phyloP scores from a whole-genome alignment of 768 basidiomycete genomes.

The Amanita pseudoporphyria region DNA sequence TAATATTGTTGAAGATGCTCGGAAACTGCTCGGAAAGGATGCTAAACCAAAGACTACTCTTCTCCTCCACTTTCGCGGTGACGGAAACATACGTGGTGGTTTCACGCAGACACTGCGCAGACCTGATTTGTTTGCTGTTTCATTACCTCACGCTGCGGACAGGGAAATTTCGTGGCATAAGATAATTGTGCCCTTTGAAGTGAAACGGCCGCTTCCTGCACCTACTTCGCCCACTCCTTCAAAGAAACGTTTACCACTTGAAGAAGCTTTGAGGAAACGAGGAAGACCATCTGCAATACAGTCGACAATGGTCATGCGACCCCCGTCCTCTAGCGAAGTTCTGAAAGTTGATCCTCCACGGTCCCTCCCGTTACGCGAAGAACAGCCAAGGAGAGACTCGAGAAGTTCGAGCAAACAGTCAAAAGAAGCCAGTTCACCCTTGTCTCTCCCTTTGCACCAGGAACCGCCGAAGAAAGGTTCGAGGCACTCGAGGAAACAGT shows the following conservation, averaged over 20 bases:
- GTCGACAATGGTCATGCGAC: no score
- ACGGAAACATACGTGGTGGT: background rate
- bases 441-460: no score
- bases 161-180: background rate
- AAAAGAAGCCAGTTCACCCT: no score
- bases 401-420: no score
- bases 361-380: no score
- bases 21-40: background rate
- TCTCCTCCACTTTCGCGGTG: background rate
- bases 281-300: background rate
- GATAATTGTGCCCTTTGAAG: background rate
- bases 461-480: no score
- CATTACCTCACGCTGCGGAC: background rate
- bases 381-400: no score
- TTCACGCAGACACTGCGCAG: background rate
- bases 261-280: background rate
- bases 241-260: background rate
- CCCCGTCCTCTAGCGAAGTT: no score
- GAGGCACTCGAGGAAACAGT: no score
- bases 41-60: background rate
- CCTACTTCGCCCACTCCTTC: background rate
- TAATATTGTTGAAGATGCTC: no score
- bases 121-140: background rate
- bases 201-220: background rate
- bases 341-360: no score